Base-by-base conservation (phyloP, 208 protist genomes). In the Trypanosoma avium region DNA sequence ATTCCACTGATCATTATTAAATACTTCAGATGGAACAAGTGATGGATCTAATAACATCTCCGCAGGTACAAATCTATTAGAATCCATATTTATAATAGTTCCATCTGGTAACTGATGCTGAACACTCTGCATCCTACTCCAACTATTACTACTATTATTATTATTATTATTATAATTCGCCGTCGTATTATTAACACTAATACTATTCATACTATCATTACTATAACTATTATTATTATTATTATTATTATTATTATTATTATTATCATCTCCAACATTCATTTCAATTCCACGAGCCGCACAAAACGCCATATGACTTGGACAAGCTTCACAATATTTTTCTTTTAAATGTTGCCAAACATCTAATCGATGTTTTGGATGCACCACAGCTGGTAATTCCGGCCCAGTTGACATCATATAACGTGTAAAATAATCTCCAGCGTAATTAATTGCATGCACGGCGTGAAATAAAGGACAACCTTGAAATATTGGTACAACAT, bases 401-500 rank as follows among this genome's bases (percentile, higher is more conserved):
- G 73, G 71, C 13, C 36, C 61, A 6, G 59, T 73, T 1, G 62
- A 13, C 52, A 74, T 63, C 48, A 87, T 65, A 54, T 74, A 68
- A 21, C 58, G 48, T 0, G 93, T 97, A 30, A 92, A 62, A 45
- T 91, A 81, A 8, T 54, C 40, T 15, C 96, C 96, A 38, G 84
- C 94, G 26, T 98, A 40, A 19, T 90, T 71, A 5, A 97, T 58
- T 48, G 79, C 74, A 52, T 88, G 77, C 12, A 85, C 94, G n/a
- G 93, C 87, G 73, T 98, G 94, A 67, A 96, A 96, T 24, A 98
- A 81, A 4, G 91, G 81, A 42, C 94, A 91, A 48, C 97, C 97
- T 79, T 99, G 97, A 82, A 98, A 99, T 63, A 99, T 97, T 60
- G 99, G 98, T 32, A 98, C 95, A 19, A 97, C 97, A 82, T 99